phyloP scores from a whole-genome alignment of 495 filamentous ascomycete genomes.

The Wilcoxina mikolae region DNA sequence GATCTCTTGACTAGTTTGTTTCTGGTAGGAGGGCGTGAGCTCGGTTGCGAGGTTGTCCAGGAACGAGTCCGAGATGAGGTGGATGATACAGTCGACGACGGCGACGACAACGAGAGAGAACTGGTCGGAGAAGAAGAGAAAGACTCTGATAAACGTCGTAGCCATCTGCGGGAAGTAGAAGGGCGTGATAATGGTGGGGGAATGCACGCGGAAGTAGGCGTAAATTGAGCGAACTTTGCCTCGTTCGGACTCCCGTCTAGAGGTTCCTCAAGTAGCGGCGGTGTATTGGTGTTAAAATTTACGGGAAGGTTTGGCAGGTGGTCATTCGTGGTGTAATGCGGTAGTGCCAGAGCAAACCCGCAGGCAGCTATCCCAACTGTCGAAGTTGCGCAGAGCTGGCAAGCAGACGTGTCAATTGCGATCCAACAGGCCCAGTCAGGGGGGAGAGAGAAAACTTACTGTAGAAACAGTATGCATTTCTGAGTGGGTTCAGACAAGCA shows the following conservation, averaged over 20 bases:
- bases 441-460: slow-evolving; percentile 41
- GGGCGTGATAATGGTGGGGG: slow-evolving; percentile 6
- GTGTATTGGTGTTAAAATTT: not conserved
- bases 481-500: slow-evolving; percentile 17
- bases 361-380: slow-evolving; percentile 53
- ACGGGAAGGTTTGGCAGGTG: slow-evolving; percentile 20
- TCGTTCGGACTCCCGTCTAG: not conserved
- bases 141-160: slow-evolving; percentile 23
- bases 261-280: not conserved
- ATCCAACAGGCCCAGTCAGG: too few species aligned
- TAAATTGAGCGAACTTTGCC: slow-evolving; percentile 1
- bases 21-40: slow-evolving; percentile 24
- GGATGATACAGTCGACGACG: slow-evolving; percentile 14
- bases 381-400: slow-evolving; percentile 54
- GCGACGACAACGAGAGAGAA: slow-evolving; percentile 16
- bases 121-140: slow-evolving; percentile 21
- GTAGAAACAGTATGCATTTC: slow-evolving; percentile 50
- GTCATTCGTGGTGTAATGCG: slow-evolving; percentile 25
- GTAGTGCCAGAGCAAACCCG: slow-evolving; percentile 49
- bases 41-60: slow-evolving; percentile 15
- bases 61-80: slow-evolving; percentile 21
- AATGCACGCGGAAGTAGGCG: slow-evolving; percentile 2
- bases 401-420: slow-evolving; percentile 4
- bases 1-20: slow-evolving; percentile 87
- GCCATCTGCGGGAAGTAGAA: slow-evolving; percentile 24